These are phyloP conservation scores for Termitomyces sp. DNA, from an alignment of 768 basidiomycete genomes.

Conservation along the genomic window DNA sequence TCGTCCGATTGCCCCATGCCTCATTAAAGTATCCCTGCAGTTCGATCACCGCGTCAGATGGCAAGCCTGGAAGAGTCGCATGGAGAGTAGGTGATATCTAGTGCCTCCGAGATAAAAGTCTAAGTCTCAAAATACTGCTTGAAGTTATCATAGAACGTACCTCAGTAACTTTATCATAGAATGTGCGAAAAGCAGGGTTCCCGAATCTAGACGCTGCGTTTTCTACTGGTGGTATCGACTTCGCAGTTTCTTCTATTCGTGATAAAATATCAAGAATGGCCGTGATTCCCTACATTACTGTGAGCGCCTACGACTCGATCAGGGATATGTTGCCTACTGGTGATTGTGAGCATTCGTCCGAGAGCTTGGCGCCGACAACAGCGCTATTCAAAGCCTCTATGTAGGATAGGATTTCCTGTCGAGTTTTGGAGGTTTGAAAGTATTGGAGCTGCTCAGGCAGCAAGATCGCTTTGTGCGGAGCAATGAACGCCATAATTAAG, in stretches of 20 bases:
- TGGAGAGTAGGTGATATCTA: constrained; percentile 63
- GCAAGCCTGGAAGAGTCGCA: constrained; percentile 52
- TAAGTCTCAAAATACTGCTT: not conserved
- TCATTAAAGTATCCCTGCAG: constrained; percentile 80
- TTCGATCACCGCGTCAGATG: constrained; percentile 60
- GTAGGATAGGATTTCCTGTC: constrained; percentile 65
- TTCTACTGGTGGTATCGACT: constrained; percentile 79
- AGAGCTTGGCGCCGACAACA: constrained; percentile 75
- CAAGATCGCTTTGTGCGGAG: constrained; percentile 73
- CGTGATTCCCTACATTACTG: constrained; percentile 51
- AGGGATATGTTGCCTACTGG: constrained; percentile 45
- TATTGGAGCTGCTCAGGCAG: constrained; percentile 72
- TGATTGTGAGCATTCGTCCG: constrained; percentile 55
- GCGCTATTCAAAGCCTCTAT: constrained; percentile 74
- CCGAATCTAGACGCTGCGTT: constrained; percentile 93
- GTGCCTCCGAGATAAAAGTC: constrained; percentile 3
- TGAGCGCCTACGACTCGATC: constrained; percentile 7
- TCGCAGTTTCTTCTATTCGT: constrained; percentile 61
- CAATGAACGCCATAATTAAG: constrained; percentile 36
- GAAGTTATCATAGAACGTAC: constrained; percentile 35
- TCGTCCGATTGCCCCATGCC: constrained; percentile 85
- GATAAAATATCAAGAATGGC: constrained; percentile 66
- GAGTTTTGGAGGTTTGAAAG: constrained; percentile 77
- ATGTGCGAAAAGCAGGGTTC: constrained; percentile 92
- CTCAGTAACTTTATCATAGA: constrained; percentile 80